A percentile compares a stretch with the other conserved stretches of the same genome.
Conservation (phyloP, 1,284 basidiomycete genomes). For the Cutaneotrichosporon arboriforme region DNA sequence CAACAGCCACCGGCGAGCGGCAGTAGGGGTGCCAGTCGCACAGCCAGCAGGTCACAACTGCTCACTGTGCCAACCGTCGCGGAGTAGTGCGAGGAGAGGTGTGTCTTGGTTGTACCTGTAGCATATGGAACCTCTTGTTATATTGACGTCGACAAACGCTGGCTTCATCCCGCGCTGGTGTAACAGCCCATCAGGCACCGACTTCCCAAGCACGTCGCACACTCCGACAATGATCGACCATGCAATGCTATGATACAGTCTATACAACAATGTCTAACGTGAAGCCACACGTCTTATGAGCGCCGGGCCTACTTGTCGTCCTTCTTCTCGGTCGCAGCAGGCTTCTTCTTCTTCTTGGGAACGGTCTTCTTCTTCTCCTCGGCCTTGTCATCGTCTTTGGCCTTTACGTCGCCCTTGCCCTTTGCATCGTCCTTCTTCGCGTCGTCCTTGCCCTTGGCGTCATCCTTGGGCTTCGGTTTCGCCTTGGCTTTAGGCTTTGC, state of each 20-base stretch:
- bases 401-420: background rate
- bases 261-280: background rate
- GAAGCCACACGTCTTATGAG: background rate
- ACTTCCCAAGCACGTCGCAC: no score
- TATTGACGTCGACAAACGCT: no score
- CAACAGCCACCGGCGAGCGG: slow-evolving; percentile 8
- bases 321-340: slow-evolving; percentile 5
- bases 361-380: slow-evolving; percentile 11
- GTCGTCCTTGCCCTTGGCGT: slow-evolving; percentile 2
- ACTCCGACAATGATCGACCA: background rate
- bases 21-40: slow-evolving; percentile 9
- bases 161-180: no score
- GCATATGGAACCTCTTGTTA: background rate
- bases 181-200: no score
- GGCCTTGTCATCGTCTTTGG: slow-evolving; percentile 4
- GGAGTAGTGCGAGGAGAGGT: slow-evolving; percentile 2
- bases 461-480: background rate
- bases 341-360: slow-evolving; percentile 12
- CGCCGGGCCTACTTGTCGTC: background rate
- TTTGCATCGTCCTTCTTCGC: slow-evolving; percentile 4
- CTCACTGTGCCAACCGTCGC: background rate
- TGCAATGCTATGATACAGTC: background rate
- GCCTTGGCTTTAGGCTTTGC: background rate
- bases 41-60: background rate
- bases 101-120: slow-evolving; percentile 1